These are phyloP conservation scores for Sclerospora graminicola DNA, from an alignment of 352 stramenopile genomes.

Conservation along the genomic window DNA sequence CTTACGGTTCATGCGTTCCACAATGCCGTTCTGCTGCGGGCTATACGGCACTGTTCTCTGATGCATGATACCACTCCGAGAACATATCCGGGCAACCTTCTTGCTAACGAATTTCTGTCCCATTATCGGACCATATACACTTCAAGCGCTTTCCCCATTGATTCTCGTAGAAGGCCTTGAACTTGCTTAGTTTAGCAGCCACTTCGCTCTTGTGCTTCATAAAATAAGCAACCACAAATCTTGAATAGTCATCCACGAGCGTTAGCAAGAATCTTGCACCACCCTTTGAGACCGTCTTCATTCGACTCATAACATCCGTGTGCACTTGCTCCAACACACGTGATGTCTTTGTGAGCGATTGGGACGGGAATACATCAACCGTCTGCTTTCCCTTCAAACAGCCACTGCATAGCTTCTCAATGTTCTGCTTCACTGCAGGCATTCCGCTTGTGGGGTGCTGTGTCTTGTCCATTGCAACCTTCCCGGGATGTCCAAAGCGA, in stretches of 20 bases:
- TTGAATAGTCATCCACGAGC: not conserved
- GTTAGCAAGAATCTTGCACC: not conserved
- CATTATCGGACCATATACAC: constrained; percentile 15
- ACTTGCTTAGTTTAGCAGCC: not conserved
- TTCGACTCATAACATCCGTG: not conserved
- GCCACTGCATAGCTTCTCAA: not conserved
- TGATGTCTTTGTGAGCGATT: not conserved
- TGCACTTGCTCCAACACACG: not conserved
- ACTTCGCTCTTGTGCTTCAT: not conserved
- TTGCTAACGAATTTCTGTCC: constrained; percentile 14
- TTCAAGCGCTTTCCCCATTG: constrained; percentile 2
- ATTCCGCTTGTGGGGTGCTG: not conserved
- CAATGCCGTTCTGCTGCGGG: not conserved
- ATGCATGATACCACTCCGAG: constrained; percentile 1
- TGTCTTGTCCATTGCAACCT: not conserved
- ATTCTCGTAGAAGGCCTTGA: constrained; percentile 5
- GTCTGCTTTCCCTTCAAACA: not conserved
- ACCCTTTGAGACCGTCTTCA: not conserved
- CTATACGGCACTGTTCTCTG: not conserved
- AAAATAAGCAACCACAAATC: not conserved
- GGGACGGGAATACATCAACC: not conserved
- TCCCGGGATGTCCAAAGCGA: too few species aligned
- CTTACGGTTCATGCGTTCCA: not conserved
- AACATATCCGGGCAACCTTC: not conserved
- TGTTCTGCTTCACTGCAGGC: too few species aligned